phyloP scores from a whole-genome alignment of 202 grass and related monocot genomes.

The Cymbopogon flexuosus region DNA sequence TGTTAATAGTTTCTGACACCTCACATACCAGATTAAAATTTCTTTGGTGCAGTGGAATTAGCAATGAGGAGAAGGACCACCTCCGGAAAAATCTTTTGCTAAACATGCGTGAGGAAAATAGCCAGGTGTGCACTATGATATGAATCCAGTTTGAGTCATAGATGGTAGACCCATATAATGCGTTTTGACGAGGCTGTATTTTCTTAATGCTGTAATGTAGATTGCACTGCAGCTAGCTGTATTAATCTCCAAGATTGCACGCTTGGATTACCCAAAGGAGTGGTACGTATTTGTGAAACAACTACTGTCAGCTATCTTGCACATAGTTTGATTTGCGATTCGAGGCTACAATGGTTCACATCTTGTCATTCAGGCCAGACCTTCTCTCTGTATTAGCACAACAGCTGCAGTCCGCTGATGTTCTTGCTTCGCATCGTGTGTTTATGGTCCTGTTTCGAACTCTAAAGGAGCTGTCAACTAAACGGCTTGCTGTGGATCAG shows the following conservation, averaged over 20 bases:
- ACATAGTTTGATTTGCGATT: conserved; percentile 9
- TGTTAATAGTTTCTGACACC: neutral
- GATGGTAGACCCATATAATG: neutral
- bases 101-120: conserved; percentile 89
- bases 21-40: conserved; percentile 5
- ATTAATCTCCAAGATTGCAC: conserved; percentile 91
- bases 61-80: conserved; percentile 91
- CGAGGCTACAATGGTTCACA: conserved; percentile 19
- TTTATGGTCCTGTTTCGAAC: conserved; percentile 93
- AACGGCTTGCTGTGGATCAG: conserved; percentile 77
- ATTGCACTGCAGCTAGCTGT: conserved; percentile 89
- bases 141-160: neutral
- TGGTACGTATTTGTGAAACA: conserved; percentile 50
- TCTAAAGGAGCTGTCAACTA: conserved; percentile 94
- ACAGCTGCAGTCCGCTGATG: conserved; percentile 74
- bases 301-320: conserved; percentile 2
- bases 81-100: conserved; percentile 82
- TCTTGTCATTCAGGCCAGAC: conserved; percentile 66
- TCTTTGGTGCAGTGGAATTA: conserved; percentile 73
- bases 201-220: conserved; percentile 45
- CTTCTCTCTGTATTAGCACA: conserved; percentile 78
- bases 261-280: conserved; percentile 95
- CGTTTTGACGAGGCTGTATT: neutral
- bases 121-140: conserved; percentile 49
- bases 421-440: conserved; percentile 85